Base-by-base conservation (phyloP, 2,329 filamentous ascomycete genomes). In the Beauveria caledonica region DNA sequence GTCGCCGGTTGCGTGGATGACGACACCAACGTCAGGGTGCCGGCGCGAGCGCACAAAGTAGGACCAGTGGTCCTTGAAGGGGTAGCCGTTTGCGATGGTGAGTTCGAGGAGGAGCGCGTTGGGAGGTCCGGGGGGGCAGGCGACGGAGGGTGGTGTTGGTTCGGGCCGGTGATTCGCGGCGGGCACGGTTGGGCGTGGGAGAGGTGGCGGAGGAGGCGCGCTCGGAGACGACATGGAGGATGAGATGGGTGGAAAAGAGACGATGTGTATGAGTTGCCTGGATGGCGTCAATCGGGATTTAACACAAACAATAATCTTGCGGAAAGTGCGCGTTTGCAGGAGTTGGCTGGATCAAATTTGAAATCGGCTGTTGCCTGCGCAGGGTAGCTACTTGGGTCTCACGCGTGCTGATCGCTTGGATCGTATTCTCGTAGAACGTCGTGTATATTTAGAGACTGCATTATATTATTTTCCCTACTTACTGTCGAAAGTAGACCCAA, bases 61-160 rank as follows among this genome's bases (percentile, higher is more conserved):
- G 1, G 69, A 68, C 72, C 72, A 74, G 63, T 74, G 70, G 55
- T 74, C 68, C 48, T 71, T 72, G 64, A 72, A 74, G 0, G 69
- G 71, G 0, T 55, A 23, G 17, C 72, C 72, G 55, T 68, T 73
- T 63, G 62, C 72, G 23, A 67, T 67, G 15, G 72, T 48, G 6
- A 73, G 58, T 33, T 72, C 66, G 17, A 73, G 60, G 4, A 71
- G 46, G 42, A 69, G 66, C 5, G 67, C 63, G 0, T 64, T 64
- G 1, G 53, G 10, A 23, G 66, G 66, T 0, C 62, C 69, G 62
- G 13, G n/a, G 15, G n/a, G 40, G 3, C 1, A 36, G 5, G 33
- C 11, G 1, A 65, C 53, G 2, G 29, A 33, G 10, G 58, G 58
- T 3, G 44, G 42, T 11, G 42, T 27, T 29, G 42, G 50, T 1